These are phyloP conservation scores for Dactylorhiza incarnata DNA, from an alignment of 106 monocot genomes.

Conservation along the genomic window DNA sequence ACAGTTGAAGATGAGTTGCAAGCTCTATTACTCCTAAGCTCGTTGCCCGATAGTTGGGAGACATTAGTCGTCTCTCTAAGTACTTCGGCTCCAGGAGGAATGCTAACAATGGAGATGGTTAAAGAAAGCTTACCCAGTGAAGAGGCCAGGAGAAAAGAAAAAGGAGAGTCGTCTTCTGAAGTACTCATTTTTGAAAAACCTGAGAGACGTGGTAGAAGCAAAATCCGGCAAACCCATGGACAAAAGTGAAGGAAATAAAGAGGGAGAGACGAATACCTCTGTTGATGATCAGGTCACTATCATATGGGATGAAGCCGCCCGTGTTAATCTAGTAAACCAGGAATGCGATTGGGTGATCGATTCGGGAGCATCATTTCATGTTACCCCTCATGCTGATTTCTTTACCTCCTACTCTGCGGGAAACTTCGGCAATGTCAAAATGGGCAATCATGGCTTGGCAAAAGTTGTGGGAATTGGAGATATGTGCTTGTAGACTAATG, in stretches of 20 bases:
- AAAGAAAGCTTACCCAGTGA: background rate
- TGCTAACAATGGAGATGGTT: background rate
- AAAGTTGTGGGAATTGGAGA: background rate
- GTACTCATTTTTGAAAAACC: background rate
- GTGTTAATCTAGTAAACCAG: no score
- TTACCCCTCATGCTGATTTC: background rate
- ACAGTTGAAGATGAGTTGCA: background rate
- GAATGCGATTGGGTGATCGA: no score
- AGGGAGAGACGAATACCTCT: background rate
- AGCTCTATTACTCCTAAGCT: no score
- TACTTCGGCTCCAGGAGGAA: background rate
- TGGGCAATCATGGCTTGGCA: background rate
- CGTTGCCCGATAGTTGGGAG: no score
- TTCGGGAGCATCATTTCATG: background rate
- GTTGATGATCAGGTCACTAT: background rate
- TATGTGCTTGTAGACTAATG: background rate
- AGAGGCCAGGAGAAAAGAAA: background rate
- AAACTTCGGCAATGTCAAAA: background rate
- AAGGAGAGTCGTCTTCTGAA: no score
- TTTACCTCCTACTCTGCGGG: background rate
- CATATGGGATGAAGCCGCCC: background rate
- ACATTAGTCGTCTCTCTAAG: background rate
- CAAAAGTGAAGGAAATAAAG: background rate
- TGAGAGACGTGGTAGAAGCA: no score
- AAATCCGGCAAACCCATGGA: no score